Conservation (phyloP, 345 rosid species). For the Garcia nutans region DNA sequence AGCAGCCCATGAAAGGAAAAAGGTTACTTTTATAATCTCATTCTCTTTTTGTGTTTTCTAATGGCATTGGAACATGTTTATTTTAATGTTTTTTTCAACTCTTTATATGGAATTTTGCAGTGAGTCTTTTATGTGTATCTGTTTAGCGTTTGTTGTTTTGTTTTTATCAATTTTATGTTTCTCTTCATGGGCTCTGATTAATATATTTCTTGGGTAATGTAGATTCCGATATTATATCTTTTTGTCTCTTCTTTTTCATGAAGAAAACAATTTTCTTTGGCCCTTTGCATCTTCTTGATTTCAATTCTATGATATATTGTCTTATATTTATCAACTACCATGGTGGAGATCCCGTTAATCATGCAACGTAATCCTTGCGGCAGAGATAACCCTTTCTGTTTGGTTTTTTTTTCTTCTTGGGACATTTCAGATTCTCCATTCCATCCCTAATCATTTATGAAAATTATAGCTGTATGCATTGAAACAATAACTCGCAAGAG, state of each 20-base stretch:
- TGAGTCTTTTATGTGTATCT: no score
- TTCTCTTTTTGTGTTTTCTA: not conserved
- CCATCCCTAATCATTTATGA: not conserved
- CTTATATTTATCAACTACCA: not conserved
- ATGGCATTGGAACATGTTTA: no score
- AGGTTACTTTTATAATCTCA: conserved; percentile 28
- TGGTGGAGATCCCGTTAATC: no score
- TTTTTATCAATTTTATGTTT: no score
- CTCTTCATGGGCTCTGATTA: no score
- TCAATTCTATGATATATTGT: not conserved
- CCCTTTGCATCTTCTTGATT: not conserved
- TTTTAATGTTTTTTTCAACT: not conserved
- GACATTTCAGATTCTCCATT: not conserved
- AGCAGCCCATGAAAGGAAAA: conserved; percentile 32
- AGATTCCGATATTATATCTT: no score
- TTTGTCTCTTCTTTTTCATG: no score
- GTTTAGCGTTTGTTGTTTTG: no score
- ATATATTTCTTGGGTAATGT: no score
- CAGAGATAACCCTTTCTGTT: not conserved
- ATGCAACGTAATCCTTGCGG: not conserved
- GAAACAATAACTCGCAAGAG: not conserved
- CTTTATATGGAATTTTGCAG: not conserved
- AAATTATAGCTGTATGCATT: not conserved
- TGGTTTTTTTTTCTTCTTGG: not conserved
- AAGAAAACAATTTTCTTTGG: not conserved